Conservation (phyloP, 495 filamentous ascomycete species). For the Xylaria curta region DNA sequence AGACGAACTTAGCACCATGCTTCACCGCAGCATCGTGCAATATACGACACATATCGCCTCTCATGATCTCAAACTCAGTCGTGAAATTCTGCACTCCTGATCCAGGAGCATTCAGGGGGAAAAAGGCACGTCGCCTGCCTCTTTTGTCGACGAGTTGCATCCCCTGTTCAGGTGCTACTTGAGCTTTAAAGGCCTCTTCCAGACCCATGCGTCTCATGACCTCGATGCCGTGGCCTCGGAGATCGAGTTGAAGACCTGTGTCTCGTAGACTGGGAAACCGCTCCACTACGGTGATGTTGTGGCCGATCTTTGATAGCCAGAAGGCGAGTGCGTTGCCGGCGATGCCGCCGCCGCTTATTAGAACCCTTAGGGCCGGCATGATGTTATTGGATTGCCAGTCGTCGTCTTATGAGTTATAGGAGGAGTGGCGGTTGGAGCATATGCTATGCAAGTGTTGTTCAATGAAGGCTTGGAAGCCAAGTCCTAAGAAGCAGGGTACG, state of each 20-base stretch:
- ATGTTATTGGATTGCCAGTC: neutral
- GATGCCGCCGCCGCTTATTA: constrained; percentile 56
- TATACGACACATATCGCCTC: constrained; percentile 55
- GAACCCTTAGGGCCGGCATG: constrained; percentile 46
- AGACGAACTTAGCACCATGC: constrained; percentile 50
- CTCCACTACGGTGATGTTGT: constrained; percentile 60
- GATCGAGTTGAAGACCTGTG: constrained; percentile 59
- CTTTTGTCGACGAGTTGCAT: constrained; percentile 49
- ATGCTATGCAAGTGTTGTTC: neutral
- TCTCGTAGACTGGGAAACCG: constrained; percentile 51
- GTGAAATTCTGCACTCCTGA: constrained; percentile 52
- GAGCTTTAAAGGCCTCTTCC: constrained; percentile 50
- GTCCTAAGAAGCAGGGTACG: neutral
- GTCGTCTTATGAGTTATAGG: neutral
- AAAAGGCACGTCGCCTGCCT: constrained; percentile 49
- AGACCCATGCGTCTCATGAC: constrained; percentile 61
- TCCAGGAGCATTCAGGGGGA: constrained; percentile 46
- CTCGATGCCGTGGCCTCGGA: constrained; percentile 53
- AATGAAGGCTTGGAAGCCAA: neutral
- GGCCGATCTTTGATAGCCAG: constrained; percentile 59
- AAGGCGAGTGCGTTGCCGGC: constrained; percentile 56
- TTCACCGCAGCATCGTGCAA: constrained; percentile 51
- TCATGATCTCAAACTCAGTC: constrained; percentile 62
- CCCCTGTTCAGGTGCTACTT: constrained; percentile 48
- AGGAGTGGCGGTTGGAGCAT: neutral